phyloP scores from a whole-genome alignment of 495 filamentous ascomycete genomes.

The Coniosporium apollinis region DNA sequence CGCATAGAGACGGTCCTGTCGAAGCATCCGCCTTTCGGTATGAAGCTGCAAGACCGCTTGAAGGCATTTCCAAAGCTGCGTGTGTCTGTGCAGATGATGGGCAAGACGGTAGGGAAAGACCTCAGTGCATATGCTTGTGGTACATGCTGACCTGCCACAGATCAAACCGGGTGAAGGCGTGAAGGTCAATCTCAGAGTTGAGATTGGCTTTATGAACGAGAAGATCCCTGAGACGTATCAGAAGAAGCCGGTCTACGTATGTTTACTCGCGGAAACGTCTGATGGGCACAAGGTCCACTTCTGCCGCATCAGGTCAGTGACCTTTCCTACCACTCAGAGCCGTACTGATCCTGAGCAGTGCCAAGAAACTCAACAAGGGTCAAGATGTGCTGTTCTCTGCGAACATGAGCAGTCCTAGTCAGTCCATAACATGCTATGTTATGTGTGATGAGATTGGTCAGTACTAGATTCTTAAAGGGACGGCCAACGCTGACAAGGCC shows the following conservation, averaged over 20 bases:
- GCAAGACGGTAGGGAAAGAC: constrained; percentile 28
- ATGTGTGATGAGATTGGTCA: constrained; percentile 79
- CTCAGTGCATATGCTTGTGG: neutral
- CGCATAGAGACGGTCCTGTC: constrained; percentile 63
- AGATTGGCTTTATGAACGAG: constrained; percentile 57
- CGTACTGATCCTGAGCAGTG: constrained; percentile 28
- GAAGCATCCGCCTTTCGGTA: constrained; percentile 71
- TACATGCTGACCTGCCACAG: constrained; percentile 12
- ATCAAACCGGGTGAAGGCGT: constrained; percentile 29
- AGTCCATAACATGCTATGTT: constrained; percentile 52
- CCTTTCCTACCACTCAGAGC: neutral
- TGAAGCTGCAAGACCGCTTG: constrained; percentile 43
- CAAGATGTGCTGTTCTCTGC: constrained; percentile 46
- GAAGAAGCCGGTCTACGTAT: constrained; percentile 46
- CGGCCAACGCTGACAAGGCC: neutral
- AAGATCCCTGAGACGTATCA: constrained; percentile 43
- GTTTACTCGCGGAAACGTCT: constrained; percentile 59
- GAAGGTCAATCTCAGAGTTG: constrained; percentile 44
- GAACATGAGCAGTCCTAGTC: constrained; percentile 34
- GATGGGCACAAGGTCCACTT: constrained; percentile 64
- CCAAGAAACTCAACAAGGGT: constrained; percentile 45
- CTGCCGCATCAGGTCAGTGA: constrained; percentile 45
- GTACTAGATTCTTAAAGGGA: constrained; percentile 7
- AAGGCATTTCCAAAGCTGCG: constrained; percentile 60
- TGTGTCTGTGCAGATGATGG: constrained; percentile 35